Evolutionary conservation across 1,284 basidiomycete species (phyloP).

Genomic region (Quambalaria eucalypti): DNA sequence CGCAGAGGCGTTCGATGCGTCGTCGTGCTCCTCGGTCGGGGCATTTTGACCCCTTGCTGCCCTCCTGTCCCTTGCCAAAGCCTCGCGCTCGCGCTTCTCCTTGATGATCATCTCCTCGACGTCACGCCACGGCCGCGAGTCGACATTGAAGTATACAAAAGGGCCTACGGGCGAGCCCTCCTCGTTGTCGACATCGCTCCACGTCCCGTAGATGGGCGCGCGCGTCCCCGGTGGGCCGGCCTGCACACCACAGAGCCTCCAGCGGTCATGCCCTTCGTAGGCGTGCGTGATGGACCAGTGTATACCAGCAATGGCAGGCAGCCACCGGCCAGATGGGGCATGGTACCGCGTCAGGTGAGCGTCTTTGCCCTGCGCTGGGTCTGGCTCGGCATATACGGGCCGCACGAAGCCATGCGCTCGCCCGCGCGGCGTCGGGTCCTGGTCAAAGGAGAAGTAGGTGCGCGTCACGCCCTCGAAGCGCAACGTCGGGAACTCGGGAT

Average conservation of each 20-base stretch:
- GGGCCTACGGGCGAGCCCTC: background rate
- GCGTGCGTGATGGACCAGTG: conserved; percentile 27
- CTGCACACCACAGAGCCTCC: conserved; percentile 24
- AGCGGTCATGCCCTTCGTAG: conserved; percentile 29
- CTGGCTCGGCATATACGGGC: background rate
- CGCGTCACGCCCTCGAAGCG: background rate
- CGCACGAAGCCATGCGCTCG: background rate
- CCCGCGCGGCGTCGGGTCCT: background rate
- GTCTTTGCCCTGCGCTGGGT: background rate
- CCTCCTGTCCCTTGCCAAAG: background rate
- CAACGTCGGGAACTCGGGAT: background rate
- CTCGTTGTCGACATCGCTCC: conserved; percentile 13
- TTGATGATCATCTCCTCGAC: background rate
- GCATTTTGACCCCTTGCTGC: background rate
- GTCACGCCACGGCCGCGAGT: background rate
- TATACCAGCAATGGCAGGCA: conserved; percentile 11
- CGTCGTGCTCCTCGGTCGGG: no score
- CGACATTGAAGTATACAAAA: background rate
- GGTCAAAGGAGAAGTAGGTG: background rate
- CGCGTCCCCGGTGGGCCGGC: conserved; percentile 21
- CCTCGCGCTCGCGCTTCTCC: background rate
- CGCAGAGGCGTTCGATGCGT: no score
- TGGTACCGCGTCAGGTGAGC: background rate
- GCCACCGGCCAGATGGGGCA: background rate
- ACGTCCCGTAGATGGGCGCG: conserved; percentile 28